A percentile compares a stretch with the other conserved stretches of the same genome.
Conservation (phyloP, 169 alveolate genomes). For the Eimeria nieschulzi region DNA sequence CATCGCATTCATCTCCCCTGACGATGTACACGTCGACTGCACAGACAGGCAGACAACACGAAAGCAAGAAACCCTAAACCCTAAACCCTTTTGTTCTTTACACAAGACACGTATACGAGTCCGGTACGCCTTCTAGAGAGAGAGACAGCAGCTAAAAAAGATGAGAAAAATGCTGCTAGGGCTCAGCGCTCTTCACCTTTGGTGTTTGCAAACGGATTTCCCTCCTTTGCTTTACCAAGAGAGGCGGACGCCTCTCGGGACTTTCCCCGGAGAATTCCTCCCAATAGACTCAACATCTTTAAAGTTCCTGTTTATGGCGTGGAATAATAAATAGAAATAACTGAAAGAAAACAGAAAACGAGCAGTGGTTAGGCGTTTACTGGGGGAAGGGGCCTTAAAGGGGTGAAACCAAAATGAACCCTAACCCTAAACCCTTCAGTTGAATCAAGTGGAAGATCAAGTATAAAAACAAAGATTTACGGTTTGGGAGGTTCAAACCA, state of each 20-base stretch:
- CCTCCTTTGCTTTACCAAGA: neutral
- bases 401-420: too few relatives aligned
- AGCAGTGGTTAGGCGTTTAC: neutral
- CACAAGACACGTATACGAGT: too few relatives aligned
- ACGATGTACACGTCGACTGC: slow-evolving; percentile 5
- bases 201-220: neutral
- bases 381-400: neutral
- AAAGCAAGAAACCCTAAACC: too few relatives aligned
- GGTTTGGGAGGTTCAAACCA: too few relatives aligned
- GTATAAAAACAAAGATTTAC: too few relatives aligned
- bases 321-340: too few relatives aligned
- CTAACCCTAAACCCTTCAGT: too few relatives aligned
- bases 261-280: slow-evolving; percentile 4
- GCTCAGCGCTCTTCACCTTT: neutral
- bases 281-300: slow-evolving; percentile 4
- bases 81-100: too few relatives aligned
- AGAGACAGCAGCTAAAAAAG: neutral
- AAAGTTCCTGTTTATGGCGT: neutral
- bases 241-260: neutral
- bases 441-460: too few relatives aligned
- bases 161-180: neutral
- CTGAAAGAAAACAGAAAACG: neutral
- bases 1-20: neutral
- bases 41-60: neutral
- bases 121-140: too few relatives aligned